Evolutionary conservation across 1,284 basidiomycete species (phyloP), one percentile per base, ranked within the genome.

Genomic region (Hypsizygus ulmarius): DNA sequence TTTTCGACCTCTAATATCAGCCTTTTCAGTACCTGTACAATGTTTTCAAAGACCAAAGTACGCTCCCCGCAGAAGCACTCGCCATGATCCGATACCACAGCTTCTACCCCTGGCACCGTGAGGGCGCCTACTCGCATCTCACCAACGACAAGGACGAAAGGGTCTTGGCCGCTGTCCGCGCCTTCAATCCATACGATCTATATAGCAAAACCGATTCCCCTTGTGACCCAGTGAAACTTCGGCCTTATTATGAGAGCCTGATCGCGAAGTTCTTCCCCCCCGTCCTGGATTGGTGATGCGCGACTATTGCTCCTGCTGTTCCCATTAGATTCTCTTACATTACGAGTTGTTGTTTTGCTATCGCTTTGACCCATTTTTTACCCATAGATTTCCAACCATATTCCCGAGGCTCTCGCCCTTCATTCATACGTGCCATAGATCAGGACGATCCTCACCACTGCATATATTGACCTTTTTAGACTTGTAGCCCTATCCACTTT

Each of bases 101-200:
- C 58, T 95, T 95, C 76, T 95, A 95, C 72, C 92, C 93, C n/a
- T 94, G 91, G 90, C 90, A 93, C 66, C 79, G 89, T 43, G 90
- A 92, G 63, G 79, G 78, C 50, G 92, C 90, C 0, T 95, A 94
- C 70, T 63, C 67, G 25, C 84, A 93, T 63, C 78, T 95, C 41
- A 85, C 81, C 58, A 84, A 82, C 63, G 82, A 82, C 18, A 80
- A 81, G 45, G 87, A 90, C 63, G 55, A 67, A 50, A 71, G 71
- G 52, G 73, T 78, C 16, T 77, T 90, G 19, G 78, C 74, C 32
- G 88, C 86, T 21, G 87, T 87, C 19, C 76, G 77, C 40, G 84
- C 84, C 0, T 92, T 92, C 76, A 92, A 92, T 67, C 89, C 92
- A 0, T 95, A 94, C 68, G 92, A 94, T 62, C 76, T 95, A 3